phyloP scores from a whole-genome alignment of 306 rosid species.

The Cicer chorassanicum region DNA sequence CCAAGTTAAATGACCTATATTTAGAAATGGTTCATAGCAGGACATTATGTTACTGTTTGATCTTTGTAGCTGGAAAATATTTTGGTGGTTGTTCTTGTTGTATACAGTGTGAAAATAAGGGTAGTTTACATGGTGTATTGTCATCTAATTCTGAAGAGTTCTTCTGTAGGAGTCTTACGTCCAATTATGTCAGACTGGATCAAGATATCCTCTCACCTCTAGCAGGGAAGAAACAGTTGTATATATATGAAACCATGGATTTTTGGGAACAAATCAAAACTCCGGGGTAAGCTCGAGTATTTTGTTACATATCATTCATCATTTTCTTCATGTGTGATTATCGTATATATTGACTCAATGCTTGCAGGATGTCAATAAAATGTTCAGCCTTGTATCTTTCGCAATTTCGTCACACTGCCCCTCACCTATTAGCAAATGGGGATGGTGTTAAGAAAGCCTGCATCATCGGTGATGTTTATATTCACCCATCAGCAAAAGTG shows the following conservation, averaged over 20 bases:
- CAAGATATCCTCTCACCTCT: slow-evolving; percentile 97
- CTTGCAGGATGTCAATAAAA: slow-evolving; percentile 90
- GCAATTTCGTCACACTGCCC: slow-evolving; percentile 74
- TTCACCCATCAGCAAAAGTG: slow-evolving; percentile 95
- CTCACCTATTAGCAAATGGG: slow-evolving; percentile 73
- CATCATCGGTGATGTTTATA: slow-evolving; percentile 81
- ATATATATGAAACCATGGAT: slow-evolving; percentile 80
- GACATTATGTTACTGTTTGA: background rate
- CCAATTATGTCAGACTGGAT: slow-evolving; percentile 88
- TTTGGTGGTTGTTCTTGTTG: background rate
- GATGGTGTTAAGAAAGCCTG: slow-evolving; percentile 71
- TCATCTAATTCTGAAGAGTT: slow-evolving; percentile 44
- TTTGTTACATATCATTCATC: slow-evolving; percentile 22
- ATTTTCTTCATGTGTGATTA: slow-evolving; percentile 23
- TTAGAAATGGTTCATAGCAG: background rate
- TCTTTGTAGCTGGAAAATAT: slow-evolving; percentile 2
- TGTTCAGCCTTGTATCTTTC: slow-evolving; percentile 88
- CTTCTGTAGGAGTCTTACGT: slow-evolving; percentile 64
- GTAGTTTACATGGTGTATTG: slow-evolving; percentile 5
- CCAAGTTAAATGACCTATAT: background rate
- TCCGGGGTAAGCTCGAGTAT: slow-evolving; percentile 67
- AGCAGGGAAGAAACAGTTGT: slow-evolving; percentile 92
- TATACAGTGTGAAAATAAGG: slow-evolving; percentile 31
- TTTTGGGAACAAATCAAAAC: slow-evolving; percentile 99
- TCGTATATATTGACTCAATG: slow-evolving; percentile 26